Conservation (phyloP, 352 stramenopile genomes). For the Pythium pyrilobum region DNA sequence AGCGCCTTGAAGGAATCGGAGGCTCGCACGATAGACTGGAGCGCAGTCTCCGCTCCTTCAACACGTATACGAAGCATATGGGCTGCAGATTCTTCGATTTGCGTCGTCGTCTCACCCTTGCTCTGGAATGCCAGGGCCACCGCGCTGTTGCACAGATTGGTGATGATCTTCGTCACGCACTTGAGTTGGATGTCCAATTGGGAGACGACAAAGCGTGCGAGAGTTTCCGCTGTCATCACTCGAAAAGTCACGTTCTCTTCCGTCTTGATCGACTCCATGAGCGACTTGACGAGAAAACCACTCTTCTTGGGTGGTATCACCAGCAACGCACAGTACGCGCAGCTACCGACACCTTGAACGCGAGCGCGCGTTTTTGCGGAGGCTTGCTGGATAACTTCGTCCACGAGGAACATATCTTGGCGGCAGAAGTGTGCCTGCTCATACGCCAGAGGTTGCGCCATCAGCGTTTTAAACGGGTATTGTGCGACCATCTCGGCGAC, state of each 20-base stretch:
- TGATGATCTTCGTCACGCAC: constrained; percentile 73
- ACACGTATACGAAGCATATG: constrained; percentile 23
- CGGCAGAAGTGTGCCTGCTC: constrained; percentile 72
- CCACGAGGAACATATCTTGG: constrained; percentile 76
- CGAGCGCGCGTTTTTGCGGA: constrained; percentile 46
- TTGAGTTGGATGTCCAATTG: constrained; percentile 53
- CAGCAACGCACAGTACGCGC: constrained; percentile 48
- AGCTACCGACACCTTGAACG: constrained; percentile 60
- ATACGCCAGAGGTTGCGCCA: constrained; percentile 29
- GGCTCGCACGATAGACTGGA: constrained; percentile 36
- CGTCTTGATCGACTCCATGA: constrained; percentile 78
- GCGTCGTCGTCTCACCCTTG: constrained; percentile 1
- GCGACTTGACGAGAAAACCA: constrained; percentile 68
- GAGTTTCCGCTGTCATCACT: constrained; percentile 32
- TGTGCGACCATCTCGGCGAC: constrained; percentile 54
- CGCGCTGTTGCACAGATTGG: constrained; percentile 71
- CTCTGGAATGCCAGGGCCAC: constrained; percentile 28
- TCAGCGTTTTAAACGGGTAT: constrained; percentile 46
- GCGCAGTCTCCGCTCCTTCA: constrained; percentile 32
- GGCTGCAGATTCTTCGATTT: constrained; percentile 22
- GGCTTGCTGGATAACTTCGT: constrained; percentile 58
- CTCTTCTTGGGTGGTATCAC: constrained; percentile 58
- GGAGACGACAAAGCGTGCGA: constrained; percentile 53
- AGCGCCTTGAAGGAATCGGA: constrained; percentile 31
- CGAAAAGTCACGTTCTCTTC: constrained; percentile 45